phyloP scores from a whole-genome alignment of 768 basidiomycete genomes.

The Tricholoma bakamatsutake region DNA sequence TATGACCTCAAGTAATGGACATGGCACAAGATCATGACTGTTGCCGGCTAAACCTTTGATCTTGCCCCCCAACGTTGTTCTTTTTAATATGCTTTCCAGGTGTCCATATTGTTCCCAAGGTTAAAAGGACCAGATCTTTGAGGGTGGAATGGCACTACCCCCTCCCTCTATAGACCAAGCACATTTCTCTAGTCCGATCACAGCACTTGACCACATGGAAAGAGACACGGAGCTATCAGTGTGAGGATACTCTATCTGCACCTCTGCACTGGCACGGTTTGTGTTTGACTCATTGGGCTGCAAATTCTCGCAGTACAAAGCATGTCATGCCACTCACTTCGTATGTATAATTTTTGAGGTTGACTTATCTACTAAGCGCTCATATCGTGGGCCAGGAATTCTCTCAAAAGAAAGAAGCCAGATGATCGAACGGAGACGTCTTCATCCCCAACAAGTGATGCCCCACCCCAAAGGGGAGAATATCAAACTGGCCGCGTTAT shows the following conservation, averaged over 20 bases:
- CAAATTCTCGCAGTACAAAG: background rate
- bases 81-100: background rate
- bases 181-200: background rate
- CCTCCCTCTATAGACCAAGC: background rate
- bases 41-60: background rate
- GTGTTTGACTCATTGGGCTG: background rate
- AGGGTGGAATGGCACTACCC: background rate
- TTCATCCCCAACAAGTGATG: background rate
- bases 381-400: slow-evolving; percentile 2
- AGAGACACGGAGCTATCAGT: background rate
- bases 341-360: background rate
- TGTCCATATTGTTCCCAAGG: background rate
- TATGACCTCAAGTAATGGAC: background rate
- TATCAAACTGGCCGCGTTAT: slow-evolving; percentile 62
- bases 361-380: background rate
- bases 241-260: background rate
- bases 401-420: slow-evolving; percentile 23
- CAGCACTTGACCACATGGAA: background rate
- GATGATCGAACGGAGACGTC: slow-evolving; percentile 10
- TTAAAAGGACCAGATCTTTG: background rate
- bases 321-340: background rate
- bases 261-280: background rate
- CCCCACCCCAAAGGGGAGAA: slow-evolving; percentile 30
- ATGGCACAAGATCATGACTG: background rate
- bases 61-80: background rate